Percentiles rank a stretch among this genome's conserved stretches.
phyloP scores from a whole-genome alignment of 2,329 filamentous ascomycete species.

The Microdochium trichocladiopsis region DNA sequence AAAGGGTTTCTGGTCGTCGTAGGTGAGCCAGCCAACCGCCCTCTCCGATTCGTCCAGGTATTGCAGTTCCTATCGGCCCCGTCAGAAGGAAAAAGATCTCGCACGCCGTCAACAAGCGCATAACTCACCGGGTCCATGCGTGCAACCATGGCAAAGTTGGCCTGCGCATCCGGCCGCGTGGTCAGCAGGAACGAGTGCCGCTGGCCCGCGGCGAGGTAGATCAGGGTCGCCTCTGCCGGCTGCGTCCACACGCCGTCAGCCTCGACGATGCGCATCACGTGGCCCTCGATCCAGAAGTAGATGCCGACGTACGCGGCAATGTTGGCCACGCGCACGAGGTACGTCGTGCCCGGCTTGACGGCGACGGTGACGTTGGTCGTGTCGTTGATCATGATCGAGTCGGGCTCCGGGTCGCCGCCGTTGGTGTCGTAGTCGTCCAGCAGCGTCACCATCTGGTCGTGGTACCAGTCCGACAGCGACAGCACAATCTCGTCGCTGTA shows the following conservation, averaged over 20 bases:
- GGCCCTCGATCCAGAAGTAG: slow-evolving; percentile 18
- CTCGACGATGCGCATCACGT: slow-evolving; percentile 33
- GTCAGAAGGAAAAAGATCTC: slow-evolving; percentile 13
- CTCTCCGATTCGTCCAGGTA: not conserved
- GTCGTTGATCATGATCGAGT: slow-evolving; percentile 34
- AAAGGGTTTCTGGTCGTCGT: slow-evolving; percentile 10
- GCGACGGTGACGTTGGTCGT: slow-evolving; percentile 28
- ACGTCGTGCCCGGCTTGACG: slow-evolving; percentile 37
- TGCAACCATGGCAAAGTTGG: slow-evolving; percentile 35
- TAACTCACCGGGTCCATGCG: slow-evolving; percentile 38
- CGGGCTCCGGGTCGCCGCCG: slow-evolving; percentile 1
- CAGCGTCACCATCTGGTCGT: not conserved
- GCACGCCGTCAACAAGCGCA: slow-evolving; percentile 35
- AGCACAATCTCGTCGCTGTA: slow-evolving; percentile 54
- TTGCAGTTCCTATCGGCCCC: not conserved
- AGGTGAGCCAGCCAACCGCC: slow-evolving; percentile 11
- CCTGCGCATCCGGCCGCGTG: slow-evolving; percentile 27
- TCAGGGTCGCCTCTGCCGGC: slow-evolving; percentile 40
- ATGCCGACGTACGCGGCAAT: slow-evolving; percentile 31
- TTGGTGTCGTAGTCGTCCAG: not conserved
- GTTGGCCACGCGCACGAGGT: slow-evolving; percentile 41
- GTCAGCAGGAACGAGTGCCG: slow-evolving; percentile 53
- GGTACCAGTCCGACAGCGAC: slow-evolving; percentile 50
- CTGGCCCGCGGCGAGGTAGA: slow-evolving; percentile 64
- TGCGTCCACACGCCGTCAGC: slow-evolving; percentile 37